Base-by-base conservation (phyloP, 495 filamentous ascomycete genomes). In the Parathielavia hyrcaniae region DNA sequence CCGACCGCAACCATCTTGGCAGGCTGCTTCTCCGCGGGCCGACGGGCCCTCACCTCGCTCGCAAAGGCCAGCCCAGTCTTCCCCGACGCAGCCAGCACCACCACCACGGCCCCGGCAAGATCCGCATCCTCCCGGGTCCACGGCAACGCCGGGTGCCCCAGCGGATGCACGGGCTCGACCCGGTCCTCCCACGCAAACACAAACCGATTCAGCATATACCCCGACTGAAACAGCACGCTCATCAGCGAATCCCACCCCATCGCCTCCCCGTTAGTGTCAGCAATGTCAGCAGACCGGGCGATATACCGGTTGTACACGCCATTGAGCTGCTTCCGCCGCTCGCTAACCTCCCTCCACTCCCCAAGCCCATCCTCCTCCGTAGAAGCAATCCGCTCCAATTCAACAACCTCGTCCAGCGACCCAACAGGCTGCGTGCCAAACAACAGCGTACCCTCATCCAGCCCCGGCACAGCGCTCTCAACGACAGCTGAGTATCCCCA, bases 401-500 rank as follows among this genome's bases (percentile, higher is more conserved):
- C 26, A 6, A 30, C 26, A 6, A 30, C 26, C 26, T 30, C 26
- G 26, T 2, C 26, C 26, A 30, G 26, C 26, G 26, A 3, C 3
- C 26, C 26, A 6, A 30, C 6, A 6, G 26, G 26, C 26, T 30
- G 26, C 6, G 26, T 30, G 26, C 26, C 26, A 6, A 30, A 76
- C 0, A 76, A 40, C 16, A 63, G 55, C 40, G 69, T 71, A 4
- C 71, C 75, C 19, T 62, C 57, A 5, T 63, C 54, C 11, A 76
- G 63, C 17, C 50, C 58, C 35, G 59, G 44, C 30, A 71, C 69
- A 0, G 68, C 81, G 52, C 71, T 78, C 34, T 81, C 78, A 26
- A 75, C 57, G 5, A 84, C 75, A 11, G 70, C 67, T 10, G 72
- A 78, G 62, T 75, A 82, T 0, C 83, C 82, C 81, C 83, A 85